These are phyloP conservation scores for Ceratocystis diversiconidia DNA, from an alignment of 2,329 filamentous ascomycete genomes.

Conservation along the genomic window DNA sequence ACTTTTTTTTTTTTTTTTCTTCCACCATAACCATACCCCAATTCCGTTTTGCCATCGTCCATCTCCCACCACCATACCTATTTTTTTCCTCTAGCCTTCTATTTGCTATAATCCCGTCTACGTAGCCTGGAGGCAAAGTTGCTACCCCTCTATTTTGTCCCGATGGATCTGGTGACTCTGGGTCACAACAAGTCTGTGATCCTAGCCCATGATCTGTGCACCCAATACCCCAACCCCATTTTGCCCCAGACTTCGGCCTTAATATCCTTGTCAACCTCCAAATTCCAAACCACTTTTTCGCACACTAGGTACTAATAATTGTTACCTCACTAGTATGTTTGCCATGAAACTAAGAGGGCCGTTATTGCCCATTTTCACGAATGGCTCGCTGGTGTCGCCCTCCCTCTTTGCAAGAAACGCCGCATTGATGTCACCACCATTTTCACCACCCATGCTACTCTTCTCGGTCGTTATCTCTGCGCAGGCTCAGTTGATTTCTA, in stretches of 20 bases:
- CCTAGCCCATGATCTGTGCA: conserved; percentile 12
- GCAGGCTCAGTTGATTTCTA: conserved; percentile 98
- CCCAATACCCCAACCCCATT: conserved; percentile 10
- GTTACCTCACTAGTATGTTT: conserved; percentile 54
- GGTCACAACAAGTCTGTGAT: conserved; percentile 12
- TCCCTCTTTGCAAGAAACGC: conserved; percentile 83
- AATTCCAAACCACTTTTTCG: background rate
- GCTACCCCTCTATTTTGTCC: conserved; percentile 5
- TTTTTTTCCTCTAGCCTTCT: background rate
- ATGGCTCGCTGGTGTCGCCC: conserved; percentile 87
- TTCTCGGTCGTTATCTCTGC: conserved; percentile 89
- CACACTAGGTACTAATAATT: background rate
- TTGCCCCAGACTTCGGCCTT: conserved; percentile 7
- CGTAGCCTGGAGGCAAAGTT: background rate
- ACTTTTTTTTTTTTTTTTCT: background rate
- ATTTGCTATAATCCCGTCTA: background rate
- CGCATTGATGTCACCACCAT: conserved; percentile 95
- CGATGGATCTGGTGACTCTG: background rate
- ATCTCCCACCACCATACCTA: background rate
- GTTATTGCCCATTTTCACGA: conserved; percentile 98
- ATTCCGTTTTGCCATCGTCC: background rate
- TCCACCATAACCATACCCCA: background rate
- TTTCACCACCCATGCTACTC: conserved; percentile 87
- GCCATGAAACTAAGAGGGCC: conserved; percentile 78
- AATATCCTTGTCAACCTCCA: conserved; percentile 17